Evolutionary conservation across 306 rosid species (phyloP).

Genomic region (Boehmeria nivea): DNA sequence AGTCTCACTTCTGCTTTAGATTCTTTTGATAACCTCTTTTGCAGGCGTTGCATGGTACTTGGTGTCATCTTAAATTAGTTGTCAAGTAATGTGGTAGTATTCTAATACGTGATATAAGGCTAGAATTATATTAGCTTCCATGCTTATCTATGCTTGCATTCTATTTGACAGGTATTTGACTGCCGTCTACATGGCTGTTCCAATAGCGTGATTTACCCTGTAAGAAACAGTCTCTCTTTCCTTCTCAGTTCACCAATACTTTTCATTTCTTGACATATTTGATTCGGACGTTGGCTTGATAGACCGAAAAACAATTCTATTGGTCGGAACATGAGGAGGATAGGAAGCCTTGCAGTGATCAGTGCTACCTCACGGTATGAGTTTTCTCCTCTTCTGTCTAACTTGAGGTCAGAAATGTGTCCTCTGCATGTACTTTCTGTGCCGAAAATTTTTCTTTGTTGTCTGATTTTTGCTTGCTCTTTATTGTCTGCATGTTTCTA

Average conservation of each 20-base stretch:
- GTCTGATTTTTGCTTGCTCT: conserved; percentile 3
- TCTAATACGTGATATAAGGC: conserved; percentile 7
- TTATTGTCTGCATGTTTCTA: neutral
- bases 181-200: conserved; percentile 95
- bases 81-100: neutral
- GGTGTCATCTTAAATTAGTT: conserved; percentile 21
- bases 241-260: conserved; percentile 4
- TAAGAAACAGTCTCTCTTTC: conserved; percentile 39
- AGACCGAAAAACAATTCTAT: conserved; percentile 67
- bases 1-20: conserved; percentile 78
- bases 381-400: conserved; percentile 20
- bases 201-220: conserved; percentile 67
- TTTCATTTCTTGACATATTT: conserved; percentile 27
- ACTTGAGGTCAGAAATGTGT: conserved; percentile 3
- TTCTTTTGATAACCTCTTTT: conserved; percentile 94
- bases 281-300: conserved; percentile 38
- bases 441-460: neutral
- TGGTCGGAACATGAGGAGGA: conserved; percentile 70
- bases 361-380: conserved; percentile 77
- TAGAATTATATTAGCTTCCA: neutral
- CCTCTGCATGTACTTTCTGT: neutral
- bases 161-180: conserved; percentile 70
- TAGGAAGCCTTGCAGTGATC: conserved; percentile 77
- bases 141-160: conserved; percentile 34
- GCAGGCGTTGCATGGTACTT: conserved; percentile 90